phyloP scores from a whole-genome alignment of 2,329 filamentous ascomycete species.

The Neofusicoccum parvum region DNA sequence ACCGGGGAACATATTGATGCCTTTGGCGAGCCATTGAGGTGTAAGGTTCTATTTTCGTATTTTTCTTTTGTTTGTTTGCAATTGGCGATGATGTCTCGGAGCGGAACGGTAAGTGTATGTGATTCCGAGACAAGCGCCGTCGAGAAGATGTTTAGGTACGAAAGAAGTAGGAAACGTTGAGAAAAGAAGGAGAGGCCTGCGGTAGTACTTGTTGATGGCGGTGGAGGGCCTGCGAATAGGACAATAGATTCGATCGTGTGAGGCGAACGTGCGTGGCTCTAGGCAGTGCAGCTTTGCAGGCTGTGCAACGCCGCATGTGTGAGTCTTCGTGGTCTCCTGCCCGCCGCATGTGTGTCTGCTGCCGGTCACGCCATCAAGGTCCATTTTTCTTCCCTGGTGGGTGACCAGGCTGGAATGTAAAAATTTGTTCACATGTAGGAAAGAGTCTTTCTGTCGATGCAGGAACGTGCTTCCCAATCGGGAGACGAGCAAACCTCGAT shows the following conservation, averaged over 20 bases:
- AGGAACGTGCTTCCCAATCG: neutral
- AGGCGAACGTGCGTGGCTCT: neutral
- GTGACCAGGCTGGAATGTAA: neutral
- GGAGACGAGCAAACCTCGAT: neutral
- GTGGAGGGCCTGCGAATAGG: neutral
- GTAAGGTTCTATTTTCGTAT: neutral
- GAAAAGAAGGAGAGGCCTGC: neutral
- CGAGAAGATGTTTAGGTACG: neutral
- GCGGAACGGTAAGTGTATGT: neutral
- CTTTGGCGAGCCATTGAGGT: neutral
- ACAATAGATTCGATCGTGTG: neutral
- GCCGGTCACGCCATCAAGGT: conserved; percentile 11
- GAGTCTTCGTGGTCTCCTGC: conserved; percentile 10
- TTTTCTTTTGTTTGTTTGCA: neutral
- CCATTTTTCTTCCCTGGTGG: neutral
- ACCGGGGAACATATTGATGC: neutral
- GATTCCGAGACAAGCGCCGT: neutral
- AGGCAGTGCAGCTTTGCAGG: neutral
- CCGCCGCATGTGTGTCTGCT: conserved; percentile 1
- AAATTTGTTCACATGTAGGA: neutral
- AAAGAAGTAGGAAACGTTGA: neutral
- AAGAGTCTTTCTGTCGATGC: neutral
- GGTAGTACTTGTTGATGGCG: neutral
- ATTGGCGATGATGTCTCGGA: neutral
- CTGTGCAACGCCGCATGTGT: conserved; percentile 3